A percentile compares a stretch with the other conserved stretches of the same genome.
phyloP scores from a whole-genome alignment of 2,329 filamentous ascomycete species.

The Plenodomus tracheiphilus region DNA sequence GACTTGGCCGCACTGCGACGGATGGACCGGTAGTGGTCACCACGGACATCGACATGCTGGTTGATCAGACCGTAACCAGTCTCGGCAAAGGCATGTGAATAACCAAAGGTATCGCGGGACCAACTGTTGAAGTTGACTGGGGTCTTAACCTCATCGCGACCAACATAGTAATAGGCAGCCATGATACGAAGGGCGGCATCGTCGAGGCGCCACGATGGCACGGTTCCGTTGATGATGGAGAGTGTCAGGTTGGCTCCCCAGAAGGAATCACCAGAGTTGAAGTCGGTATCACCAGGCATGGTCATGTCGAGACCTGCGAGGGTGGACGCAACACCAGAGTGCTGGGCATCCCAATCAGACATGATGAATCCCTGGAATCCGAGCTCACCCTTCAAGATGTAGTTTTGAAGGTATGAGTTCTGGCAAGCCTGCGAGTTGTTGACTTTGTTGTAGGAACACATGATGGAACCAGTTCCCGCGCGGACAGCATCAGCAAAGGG shows the following conservation, averaged over 20 bases:
- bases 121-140: constrained; percentile 87
- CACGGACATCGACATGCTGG: constrained; percentile 80
- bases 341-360: constrained; percentile 77
- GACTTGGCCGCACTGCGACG: constrained; percentile 77
- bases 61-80: constrained; percentile 70
- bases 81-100: constrained; percentile 64
- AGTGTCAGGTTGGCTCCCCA: constrained; percentile 89
- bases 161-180: constrained; percentile 67
- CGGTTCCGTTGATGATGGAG: constrained; percentile 83
- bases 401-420: constrained; percentile 76
- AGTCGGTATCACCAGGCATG: constrained; percentile 79
- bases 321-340: constrained; percentile 67
- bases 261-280: constrained; percentile 72
- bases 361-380: constrained; percentile 68
- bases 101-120: constrained; percentile 76
- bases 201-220: constrained; percentile 84
- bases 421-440: constrained; percentile 83
- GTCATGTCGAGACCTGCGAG: constrained; percentile 79
- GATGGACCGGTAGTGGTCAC: constrained; percentile 71
- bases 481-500: constrained; percentile 57
- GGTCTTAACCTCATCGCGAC: constrained; percentile 54
- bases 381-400: constrained; percentile 75
- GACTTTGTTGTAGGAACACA: constrained; percentile 72
- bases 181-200: constrained; percentile 89
- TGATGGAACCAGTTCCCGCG: constrained; percentile 55